A percentile compares a stretch with the other conserved stretches of the same genome.
These are phyloP conservation scores for Phytopythium sindhum DNA, from an alignment of 352 stramenopile genomes.

Conservation along the genomic window DNA sequence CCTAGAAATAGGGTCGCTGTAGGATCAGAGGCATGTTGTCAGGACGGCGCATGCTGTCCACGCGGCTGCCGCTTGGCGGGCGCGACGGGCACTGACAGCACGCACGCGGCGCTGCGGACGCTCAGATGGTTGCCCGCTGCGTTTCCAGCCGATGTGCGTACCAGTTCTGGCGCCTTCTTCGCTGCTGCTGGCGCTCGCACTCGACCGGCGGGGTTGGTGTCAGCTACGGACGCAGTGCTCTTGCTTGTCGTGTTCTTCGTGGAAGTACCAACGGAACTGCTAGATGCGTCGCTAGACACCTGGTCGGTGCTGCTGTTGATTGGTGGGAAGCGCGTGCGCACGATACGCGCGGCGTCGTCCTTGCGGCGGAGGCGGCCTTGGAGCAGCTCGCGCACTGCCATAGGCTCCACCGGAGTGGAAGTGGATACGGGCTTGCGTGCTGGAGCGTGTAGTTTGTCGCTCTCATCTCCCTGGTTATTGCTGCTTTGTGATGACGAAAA, in stretches of 20 bases:
- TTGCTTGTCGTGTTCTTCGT: neutral
- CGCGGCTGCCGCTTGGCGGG: neutral
- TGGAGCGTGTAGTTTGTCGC: neutral
- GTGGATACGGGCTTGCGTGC: neutral
- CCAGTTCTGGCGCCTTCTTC: neutral
- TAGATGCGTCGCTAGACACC: neutral
- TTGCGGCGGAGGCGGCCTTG: slow-evolving; percentile 34
- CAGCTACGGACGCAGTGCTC: neutral
- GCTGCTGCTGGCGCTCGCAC: neutral
- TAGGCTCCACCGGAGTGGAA: neutral
- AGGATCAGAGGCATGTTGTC: too few relatives aligned
- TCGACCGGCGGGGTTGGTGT: neutral
- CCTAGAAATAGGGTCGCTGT: too few relatives aligned
- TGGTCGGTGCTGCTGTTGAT: neutral
- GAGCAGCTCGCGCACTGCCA: slow-evolving; percentile 13
- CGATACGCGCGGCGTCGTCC: slow-evolving; percentile 9
- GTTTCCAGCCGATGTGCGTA: neutral
- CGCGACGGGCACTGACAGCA: neutral
- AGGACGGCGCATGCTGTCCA: neutral
- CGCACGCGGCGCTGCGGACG: neutral
- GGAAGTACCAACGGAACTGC: neutral
- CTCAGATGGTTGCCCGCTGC: neutral
- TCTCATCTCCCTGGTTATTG: slow-evolving; percentile 15
- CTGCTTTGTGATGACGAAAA: slow-evolving; percentile 12
- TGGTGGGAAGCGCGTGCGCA: neutral